Base-by-base conservation (phyloP, 139 green algal genomes). In the Zygnema circumcarinatum region DNA sequence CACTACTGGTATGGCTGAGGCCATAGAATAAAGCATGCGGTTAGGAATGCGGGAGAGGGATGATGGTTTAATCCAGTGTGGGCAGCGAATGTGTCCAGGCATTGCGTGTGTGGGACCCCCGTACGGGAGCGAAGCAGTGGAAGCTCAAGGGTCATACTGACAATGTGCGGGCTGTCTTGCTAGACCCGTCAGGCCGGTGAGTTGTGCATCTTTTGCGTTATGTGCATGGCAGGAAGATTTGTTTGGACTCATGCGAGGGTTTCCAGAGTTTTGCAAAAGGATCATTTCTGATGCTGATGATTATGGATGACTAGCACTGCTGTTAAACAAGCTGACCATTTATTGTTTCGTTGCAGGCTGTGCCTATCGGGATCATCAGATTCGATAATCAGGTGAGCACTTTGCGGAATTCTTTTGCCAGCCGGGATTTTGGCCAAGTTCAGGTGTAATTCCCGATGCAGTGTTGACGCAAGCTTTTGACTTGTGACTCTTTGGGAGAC, bases 91-190 rank as follows among this genome's bases (percentile, higher is more conserved):
- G n/a, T n/a, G n/a, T n/a, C n/a, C 47, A 62, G 47, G 85, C 80
- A 33, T 40, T 96, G 0, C 92, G 93, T 20, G 54, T 98, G 74
- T 90, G 94, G 79, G 96, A 98, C 78, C 86, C 90, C 0, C 92
- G 95, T n/a, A 92, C 81, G 11, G 88, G 88, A 52, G 52, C 85
- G 22, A 95, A 94, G 79, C 86, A 94, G n/a, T 87, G 92, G 69
- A 95, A 96, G 87, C 93, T 98, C 38, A 87, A 93, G 38, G 95
- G 95, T 0, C 96, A 98, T 85, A 94, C 91, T 16, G 96, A 96
- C 84, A 96, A 95, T 53, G 90, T 98, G 47, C 93, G 93, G 35
- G 72, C 80, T 2, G 25, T 92, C 0, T 25, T 86, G 1, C 0
- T 92, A 0, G 80, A 92, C 29, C n/a, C 73, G 0, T 93, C 95